A percentile compares a stretch with the other conserved stretches of the same genome.
Evolutionary conservation across 2,329 filamentous ascomycete species (phyloP).

Genomic region (Aspergillus sp.): DNA sequence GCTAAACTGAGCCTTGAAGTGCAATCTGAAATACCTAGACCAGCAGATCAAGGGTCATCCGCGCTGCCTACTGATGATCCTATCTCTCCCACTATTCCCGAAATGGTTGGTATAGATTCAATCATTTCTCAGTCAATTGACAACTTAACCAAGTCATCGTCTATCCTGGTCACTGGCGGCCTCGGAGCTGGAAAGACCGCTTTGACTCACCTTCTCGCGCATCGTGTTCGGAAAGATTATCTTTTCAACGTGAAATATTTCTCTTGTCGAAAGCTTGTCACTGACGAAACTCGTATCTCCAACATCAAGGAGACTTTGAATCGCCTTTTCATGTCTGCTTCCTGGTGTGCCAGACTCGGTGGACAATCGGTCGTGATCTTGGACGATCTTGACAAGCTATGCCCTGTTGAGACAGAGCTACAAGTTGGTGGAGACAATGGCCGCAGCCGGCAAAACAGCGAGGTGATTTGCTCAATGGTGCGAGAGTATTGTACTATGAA

Average conservation of each 20-base stretch:
- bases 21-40: constrained; percentile 66
- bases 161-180: constrained; percentile 81
- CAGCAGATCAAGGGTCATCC: constrained; percentile 44
- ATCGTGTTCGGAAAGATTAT: constrained; percentile 64
- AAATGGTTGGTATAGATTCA: constrained; percentile 78
- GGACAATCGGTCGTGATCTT: constrained; percentile 80
- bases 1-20: constrained; percentile 69
- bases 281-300: constrained; percentile 82
- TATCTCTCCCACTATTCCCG: constrained; percentile 50
- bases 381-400: constrained; percentile 89
- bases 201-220: constrained; percentile 70
- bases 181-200: constrained; percentile 87
- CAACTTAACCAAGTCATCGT: constrained; percentile 79
- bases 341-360: constrained; percentile 84
- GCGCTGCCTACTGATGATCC: constrained; percentile 49
- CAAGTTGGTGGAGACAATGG: constrained; percentile 92
- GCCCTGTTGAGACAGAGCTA: constrained; percentile 88
- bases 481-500: constrained; percentile 77
- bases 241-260: constrained; percentile 84
- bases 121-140: constrained; percentile 68
- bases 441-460: constrained; percentile 85
- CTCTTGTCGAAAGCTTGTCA: constrained; percentile 79
- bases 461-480: constrained; percentile 77
- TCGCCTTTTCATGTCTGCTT: constrained; percentile 79
- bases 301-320: constrained; percentile 86